These are phyloP conservation scores for Xerocomus minutiporus DNA, from an alignment of 1,284 basidiomycete species.

Conservation along the genomic window DNA sequence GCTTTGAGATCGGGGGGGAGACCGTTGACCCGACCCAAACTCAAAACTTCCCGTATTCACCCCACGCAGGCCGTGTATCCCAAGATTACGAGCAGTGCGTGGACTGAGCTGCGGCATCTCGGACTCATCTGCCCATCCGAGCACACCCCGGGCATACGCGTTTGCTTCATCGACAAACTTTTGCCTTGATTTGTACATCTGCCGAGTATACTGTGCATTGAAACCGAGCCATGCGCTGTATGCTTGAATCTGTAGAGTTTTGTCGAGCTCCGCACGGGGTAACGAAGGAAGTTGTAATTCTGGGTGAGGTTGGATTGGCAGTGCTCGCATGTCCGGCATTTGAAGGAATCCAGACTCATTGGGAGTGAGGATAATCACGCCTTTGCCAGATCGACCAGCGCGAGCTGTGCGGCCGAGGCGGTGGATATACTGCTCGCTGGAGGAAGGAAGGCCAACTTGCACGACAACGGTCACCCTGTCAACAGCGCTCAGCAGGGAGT, in stretches of 20 bases:
- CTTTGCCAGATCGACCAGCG: constrained; percentile 66
- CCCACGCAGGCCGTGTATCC: constrained; percentile 48
- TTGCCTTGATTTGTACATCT: constrained; percentile 39
- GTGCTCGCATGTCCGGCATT: constrained; percentile 37
- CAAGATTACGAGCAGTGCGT: constrained; percentile 60
- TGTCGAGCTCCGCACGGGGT: constrained; percentile 29
- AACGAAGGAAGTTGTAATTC: constrained; percentile 22
- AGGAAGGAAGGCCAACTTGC: constrained; percentile 74
- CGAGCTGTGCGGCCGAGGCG: constrained; percentile 89
- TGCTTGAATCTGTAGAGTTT: constrained; percentile 44
- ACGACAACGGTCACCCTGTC: constrained; percentile 53
- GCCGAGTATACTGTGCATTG: constrained; percentile 46
- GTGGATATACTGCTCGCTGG: constrained; percentile 83
- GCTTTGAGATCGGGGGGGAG: constrained; percentile 8
- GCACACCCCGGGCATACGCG: constrained; percentile 41
- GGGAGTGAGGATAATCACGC: constrained; percentile 55
- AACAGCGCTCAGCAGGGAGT: constrained; percentile 6
- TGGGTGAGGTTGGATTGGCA: constrained; percentile 37
- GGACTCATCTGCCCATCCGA: constrained; percentile 39
- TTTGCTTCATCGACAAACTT: constrained; percentile 44
- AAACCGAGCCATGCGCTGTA: constrained; percentile 60
- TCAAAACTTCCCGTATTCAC: constrained; percentile 28
- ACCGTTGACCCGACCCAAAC: constrained; percentile 2
- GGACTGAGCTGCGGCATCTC: constrained; percentile 42
- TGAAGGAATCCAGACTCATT: constrained; percentile 54